These are phyloP conservation scores for Colletotrichum liriopes DNA, from an alignment of 2,329 filamentous ascomycete species.

Conservation along the genomic window DNA sequence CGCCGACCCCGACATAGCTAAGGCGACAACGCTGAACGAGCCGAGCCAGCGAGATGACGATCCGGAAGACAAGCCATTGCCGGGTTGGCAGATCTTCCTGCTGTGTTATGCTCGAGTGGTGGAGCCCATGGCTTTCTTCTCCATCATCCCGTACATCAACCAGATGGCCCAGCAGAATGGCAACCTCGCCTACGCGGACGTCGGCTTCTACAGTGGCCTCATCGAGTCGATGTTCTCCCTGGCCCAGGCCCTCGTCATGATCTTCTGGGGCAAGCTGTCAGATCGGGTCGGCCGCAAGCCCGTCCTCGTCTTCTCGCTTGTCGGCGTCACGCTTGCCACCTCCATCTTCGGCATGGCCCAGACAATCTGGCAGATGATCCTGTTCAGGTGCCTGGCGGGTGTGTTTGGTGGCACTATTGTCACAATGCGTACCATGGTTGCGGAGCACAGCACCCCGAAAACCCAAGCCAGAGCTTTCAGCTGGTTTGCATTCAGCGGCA, in stretches of 20 bases:
- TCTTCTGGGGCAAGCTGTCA: slow-evolving; percentile 76
- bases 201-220: slow-evolving; percentile 85
- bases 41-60: slow-evolving; percentile 11
- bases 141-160: slow-evolving; percentile 85
- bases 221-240: slow-evolving; percentile 83
- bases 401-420: slow-evolving; percentile 82
- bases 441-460: slow-evolving; percentile 78
- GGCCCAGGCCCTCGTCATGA: slow-evolving; percentile 84
- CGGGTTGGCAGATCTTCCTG: slow-evolving; percentile 73
- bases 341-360: slow-evolving; percentile 78
- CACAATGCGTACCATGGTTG: slow-evolving; percentile 83
- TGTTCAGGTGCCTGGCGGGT: slow-evolving; percentile 80
- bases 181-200: slow-evolving; percentile 72
- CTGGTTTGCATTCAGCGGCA: slow-evolving; percentile 83
- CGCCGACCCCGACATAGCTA: slow-evolving; percentile 29
- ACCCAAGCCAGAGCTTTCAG: slow-evolving; percentile 83
- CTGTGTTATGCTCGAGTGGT: slow-evolving; percentile 82
- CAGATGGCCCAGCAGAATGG: slow-evolving; percentile 82
- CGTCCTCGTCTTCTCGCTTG: slow-evolving; percentile 76
- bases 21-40: slow-evolving; percentile 27
- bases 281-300: slow-evolving; percentile 82
- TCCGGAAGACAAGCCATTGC: slow-evolving; percentile 28
- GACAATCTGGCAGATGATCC: slow-evolving; percentile 81
- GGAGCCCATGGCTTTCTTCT: slow-evolving; percentile 88
- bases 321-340: slow-evolving; percentile 74